phyloP scores from a whole-genome alignment of 2,329 filamentous ascomycete species.

The Phoma sp. region DNA sequence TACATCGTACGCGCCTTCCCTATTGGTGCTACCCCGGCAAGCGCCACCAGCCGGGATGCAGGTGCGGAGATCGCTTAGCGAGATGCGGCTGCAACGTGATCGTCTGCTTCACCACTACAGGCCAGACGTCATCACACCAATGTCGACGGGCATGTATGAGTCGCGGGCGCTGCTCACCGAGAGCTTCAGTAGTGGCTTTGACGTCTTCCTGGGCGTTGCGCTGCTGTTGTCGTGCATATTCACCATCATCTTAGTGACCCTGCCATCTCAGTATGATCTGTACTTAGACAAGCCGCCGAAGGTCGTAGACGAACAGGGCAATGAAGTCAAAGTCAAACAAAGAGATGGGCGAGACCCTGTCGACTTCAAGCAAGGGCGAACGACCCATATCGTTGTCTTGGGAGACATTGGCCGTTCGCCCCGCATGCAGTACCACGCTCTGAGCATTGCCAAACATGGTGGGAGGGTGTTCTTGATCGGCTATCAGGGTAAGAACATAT shows the following conservation, averaged over 20 bases:
- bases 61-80: conserved; percentile 14
- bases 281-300: conserved; percentile 39
- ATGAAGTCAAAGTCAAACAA: conserved; percentile 25
- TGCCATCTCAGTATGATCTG: conserved; percentile 60
- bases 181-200: conserved; percentile 35
- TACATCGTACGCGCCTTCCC: conserved; percentile 18
- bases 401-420: conserved; percentile 95
- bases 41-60: conserved; percentile 8
- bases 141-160: conserved; percentile 37
- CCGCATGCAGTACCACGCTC: conserved; percentile 97
- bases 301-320: conserved; percentile 34
- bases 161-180: conserved; percentile 28
- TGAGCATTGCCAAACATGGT: conserved; percentile 85
- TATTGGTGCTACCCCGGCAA: conserved; percentile 15
- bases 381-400: conserved; percentile 84
- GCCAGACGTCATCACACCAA: conserved; percentile 19
- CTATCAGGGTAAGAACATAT: conserved; percentile 68
- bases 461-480: conserved; percentile 84
- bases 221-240: conserved; percentile 54
- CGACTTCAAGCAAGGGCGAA: conserved; percentile 49
- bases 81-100: conserved; percentile 22
- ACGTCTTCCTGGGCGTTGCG: conserved; percentile 49
- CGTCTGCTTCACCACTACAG: conserved; percentile 20
- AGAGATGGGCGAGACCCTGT: conserved; percentile 30
- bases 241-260: conserved; percentile 57